Base-by-base conservation (phyloP, 345 rosid species). In the Lumnitzera littorea region DNA sequence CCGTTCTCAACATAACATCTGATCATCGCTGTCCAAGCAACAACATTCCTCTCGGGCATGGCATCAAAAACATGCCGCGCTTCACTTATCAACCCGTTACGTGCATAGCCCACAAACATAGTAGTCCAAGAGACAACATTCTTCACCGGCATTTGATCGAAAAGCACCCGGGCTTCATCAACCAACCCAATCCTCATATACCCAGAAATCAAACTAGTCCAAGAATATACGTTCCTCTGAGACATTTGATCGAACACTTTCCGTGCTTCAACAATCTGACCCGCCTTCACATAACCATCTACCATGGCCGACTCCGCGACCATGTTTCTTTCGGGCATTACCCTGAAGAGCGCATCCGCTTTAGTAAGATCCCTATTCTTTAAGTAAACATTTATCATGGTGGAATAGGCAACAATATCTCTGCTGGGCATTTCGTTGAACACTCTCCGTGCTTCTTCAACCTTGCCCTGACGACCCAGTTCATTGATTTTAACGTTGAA, bases 171-270 rank as follows among this genome's bases (percentile, higher is more conserved):
- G 46, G 74, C 86, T 57, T 69, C 71, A 24, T 71, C 72, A 60
- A 74, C 65, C 57, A 70, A 68, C 51, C 84, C 74, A 14, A 70
- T 50, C 71, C 67, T 60, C 41, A 76, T 70, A 60, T 76, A 81
- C 66, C 89, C 86, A 5, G 79, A 81, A 66, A 79, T 70, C 70
- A 81, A 66, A 63, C 63, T 68, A 16, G 81, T 81, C 80, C 86
- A 77, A 7, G 84, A 74, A 50, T 72, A 77, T 12, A 74, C 86
- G 54, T 74, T 71, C 55, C 77, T 72, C 64, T 70, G 71, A n/a
- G 46, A 50, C 84, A 80, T 83, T 48, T 62, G 57, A 16, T 84
- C 65, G 53, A 81, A 76, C 11, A 74, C 48, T 36, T 56, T 58
- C 56, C 75, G 68, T 14, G 80, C 82, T 25, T 78, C 72, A 43